Base-by-base conservation (phyloP, 2,329 filamentous ascomycete species). In the Alternaria longipes region DNA sequence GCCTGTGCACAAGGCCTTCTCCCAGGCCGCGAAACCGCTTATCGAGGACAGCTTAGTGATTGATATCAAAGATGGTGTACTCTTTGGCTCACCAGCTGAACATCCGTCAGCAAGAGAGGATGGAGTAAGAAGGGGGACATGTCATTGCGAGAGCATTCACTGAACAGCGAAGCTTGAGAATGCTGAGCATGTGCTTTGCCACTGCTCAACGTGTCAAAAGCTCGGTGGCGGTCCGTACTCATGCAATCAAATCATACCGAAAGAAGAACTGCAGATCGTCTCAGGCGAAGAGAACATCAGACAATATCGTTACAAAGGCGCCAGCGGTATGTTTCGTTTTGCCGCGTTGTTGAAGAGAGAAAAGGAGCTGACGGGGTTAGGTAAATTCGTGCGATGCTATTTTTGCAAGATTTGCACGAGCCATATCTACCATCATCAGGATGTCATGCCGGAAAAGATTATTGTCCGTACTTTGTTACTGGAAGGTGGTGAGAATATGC, bases 351-450 rank as follows among this genome's bases (percentile, higher is more conserved):
- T 36, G 5, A 0, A 73, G 73, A 12, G 74, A 73, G 73, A 12
- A 73, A 61, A 53, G 56, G 56, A 22, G 16, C 49, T 40, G 49
- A 40, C 34, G 26, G 22, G 45, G 18, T 49, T 20, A 55, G 70
- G 73, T 22, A 79, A 77, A 49, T 68, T 71, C 44, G 76, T 80
- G 28, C 66, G 73, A 51, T 81, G 79, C 63, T 79, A 71, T 60
- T 79, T 77, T 57, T 81, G 78, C 59, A 63, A 67, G 18, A 78
- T 66, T 4, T 81, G 78, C 63, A 81, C 79, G 5, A 75, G 70
- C 44, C 78, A 80, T 59, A 74, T 80, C n/a, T 80, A 79, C 49
- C 78, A 80, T 56, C 74, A 78, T 41, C 79, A 79, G 59, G 75
- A 77, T 45, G 74, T 73, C 9, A 79, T 80, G 76, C 76, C 78